Evolutionary conservation across 768 basidiomycete species (phyloP).

Genomic region (Tephrocybe sp.): DNA sequence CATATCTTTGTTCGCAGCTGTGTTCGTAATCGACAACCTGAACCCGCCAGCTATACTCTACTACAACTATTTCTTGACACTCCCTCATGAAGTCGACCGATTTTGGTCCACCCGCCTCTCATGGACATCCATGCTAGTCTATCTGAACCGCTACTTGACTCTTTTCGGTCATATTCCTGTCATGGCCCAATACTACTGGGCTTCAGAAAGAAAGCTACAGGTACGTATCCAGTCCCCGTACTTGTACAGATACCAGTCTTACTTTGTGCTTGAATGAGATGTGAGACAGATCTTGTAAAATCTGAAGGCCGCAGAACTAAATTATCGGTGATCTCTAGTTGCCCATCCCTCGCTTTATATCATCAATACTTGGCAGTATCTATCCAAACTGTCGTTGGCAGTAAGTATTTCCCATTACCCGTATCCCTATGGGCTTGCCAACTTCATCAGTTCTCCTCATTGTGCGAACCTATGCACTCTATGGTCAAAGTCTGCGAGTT

Average conservation of each 20-base stretch:
- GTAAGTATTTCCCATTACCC: conserved; percentile 23
- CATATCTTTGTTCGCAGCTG: too few relatives aligned
- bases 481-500: conserved; percentile 26
- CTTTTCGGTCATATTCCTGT: conserved; percentile 37
- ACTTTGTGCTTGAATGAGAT: too few relatives aligned
- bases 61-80: conserved; percentile 50
- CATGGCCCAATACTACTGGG: conserved; percentile 31
- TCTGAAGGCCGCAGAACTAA: too few relatives aligned
- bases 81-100: conserved; percentile 38
- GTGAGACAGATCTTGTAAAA: too few relatives aligned
- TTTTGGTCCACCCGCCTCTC: conserved; percentile 40
- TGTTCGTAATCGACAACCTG: neutral
- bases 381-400: conserved; percentile 35
- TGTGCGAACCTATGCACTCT: conserved; percentile 43
- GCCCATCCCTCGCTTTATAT: conserved; percentile 21
- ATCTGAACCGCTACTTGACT: conserved; percentile 42
- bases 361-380: conserved; percentile 32
- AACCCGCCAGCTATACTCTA: conserved; percentile 33
- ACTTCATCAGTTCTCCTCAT: conserved; percentile 26
- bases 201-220: conserved; percentile 18
- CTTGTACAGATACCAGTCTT: neutral
- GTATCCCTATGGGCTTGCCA: too few relatives aligned
- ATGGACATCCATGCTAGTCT: conserved; percentile 38
- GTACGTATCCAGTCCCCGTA: conserved; percentile 18
- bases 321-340: conserved; percentile 26